Evolutionary conservation across 2,329 filamentous ascomycete species (phyloP).

Genomic region (Colletotrichum tropicale): DNA sequence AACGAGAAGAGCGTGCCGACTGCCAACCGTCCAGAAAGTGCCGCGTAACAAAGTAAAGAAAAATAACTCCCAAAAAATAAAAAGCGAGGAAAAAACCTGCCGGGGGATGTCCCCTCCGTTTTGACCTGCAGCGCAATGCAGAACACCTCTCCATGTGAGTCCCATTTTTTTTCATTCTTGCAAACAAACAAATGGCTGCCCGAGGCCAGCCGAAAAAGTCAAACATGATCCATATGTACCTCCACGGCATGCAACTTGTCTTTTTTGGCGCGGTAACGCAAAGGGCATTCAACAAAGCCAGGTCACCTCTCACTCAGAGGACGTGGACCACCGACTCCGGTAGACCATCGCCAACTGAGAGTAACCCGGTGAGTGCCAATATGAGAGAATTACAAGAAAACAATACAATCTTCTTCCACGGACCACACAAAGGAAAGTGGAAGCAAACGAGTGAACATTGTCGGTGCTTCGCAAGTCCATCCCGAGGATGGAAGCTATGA

Average conservation of each 20-base stretch:
- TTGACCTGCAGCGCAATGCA: slow-evolving; percentile 44
- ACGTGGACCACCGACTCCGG: not conserved
- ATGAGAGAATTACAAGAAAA: not conserved
- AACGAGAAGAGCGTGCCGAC: not conserved
- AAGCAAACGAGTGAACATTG: not conserved
- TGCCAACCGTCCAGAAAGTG: not conserved
- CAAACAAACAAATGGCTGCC: slow-evolving; percentile 23
- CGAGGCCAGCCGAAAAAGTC: slow-evolving; percentile 24
- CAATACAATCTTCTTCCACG: not conserved
- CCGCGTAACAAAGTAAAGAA: slow-evolving; percentile 8
- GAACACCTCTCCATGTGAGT: slow-evolving; percentile 35
- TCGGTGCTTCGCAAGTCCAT: not conserved
- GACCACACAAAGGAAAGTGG: not conserved
- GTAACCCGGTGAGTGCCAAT: not conserved
- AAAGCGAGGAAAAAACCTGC: slow-evolving; percentile 17
- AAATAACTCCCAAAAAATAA: slow-evolving; percentile 24
- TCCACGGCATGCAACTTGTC: not conserved
- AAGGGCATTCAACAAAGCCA: not conserved
- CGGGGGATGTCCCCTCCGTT: slow-evolving; percentile 24
- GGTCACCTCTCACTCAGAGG: not conserved
- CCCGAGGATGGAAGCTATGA: not conserved
- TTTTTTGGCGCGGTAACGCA: not conserved
- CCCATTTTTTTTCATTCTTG: slow-evolving; percentile 28
- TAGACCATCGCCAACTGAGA: not conserved
- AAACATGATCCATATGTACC: slow-evolving; percentile 29